These are phyloP conservation scores for Capillidium rhysosporum DNA, from an alignment of 371 early-diverging fungal genomes.

Conservation along the genomic window DNA sequence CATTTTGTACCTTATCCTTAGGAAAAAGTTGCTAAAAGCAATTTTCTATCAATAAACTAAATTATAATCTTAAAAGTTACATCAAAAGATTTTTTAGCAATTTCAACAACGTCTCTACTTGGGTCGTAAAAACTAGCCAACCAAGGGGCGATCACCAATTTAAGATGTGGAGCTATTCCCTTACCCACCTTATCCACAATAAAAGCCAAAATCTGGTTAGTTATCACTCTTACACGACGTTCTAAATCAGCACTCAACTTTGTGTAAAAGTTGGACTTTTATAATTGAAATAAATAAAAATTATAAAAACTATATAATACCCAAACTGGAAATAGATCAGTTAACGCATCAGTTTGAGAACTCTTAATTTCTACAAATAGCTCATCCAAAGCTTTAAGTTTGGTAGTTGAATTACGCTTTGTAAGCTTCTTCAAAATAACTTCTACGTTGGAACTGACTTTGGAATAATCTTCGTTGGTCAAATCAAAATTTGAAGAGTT, in stretches of 20 bases:
- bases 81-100: constrained; percentile 28
- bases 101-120: constrained; percentile 27
- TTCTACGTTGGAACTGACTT: constrained; percentile 12
- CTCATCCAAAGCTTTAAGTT: constrained; percentile 46
- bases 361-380: constrained; percentile 24
- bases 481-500: background rate
- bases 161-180: constrained; percentile 33
- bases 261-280: constrained; percentile 23
- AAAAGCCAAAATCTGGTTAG: constrained; percentile 26
- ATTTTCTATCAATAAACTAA: background rate
- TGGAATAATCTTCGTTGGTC: constrained; percentile 10
- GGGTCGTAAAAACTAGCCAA: constrained; percentile 34
- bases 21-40: constrained; percentile 26
- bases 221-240: constrained; percentile 29
- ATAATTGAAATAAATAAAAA: background rate
- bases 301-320: constrained; percentile 2
- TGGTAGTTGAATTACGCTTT: constrained; percentile 44
- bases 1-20: constrained; percentile 25
- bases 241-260: constrained; percentile 38
- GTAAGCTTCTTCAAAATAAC: constrained; percentile 36
- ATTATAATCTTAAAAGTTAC: constrained; percentile 11
- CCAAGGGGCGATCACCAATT: constrained; percentile 38
- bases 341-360: constrained; percentile 13
- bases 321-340: constrained; percentile 10
- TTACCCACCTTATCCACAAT: constrained; percentile 29